Evolutionary conservation across 306 rosid species (phyloP).

Genomic region (Crataegus laevigata): DNA sequence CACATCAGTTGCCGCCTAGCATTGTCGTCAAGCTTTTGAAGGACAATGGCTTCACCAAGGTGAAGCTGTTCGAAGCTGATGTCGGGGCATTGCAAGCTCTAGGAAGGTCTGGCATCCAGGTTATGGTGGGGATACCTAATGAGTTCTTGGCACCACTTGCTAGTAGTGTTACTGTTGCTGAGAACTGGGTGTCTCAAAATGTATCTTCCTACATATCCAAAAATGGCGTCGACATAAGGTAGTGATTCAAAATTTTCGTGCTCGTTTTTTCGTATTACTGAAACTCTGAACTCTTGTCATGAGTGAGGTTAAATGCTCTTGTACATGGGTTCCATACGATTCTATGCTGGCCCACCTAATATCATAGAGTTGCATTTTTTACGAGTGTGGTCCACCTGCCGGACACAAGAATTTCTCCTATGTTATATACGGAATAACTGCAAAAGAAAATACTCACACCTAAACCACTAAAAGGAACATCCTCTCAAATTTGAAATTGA

Average conservation of each 20-base stretch:
- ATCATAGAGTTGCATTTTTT: background rate
- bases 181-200: constrained; percentile 70
- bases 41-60: constrained; percentile 80
- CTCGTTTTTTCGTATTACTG: background rate
- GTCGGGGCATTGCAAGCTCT: constrained; percentile 67
- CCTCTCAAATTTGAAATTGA: background rate
- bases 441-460: no score
- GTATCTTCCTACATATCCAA: constrained; percentile 63
- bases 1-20: constrained; percentile 62
- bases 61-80: constrained; percentile 89
- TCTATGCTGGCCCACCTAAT: background rate
- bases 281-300: background rate
- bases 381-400: background rate
- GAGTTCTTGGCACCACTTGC: constrained; percentile 68
- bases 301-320: background rate
- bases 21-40: constrained; percentile 62
- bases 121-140: constrained; percentile 89
- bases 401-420: no score
- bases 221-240: constrained; percentile 68
- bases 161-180: constrained; percentile 50
- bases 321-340: background rate
- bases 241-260: background rate
- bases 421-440: no score
- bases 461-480: no score
- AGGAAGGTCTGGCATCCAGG: constrained; percentile 65